Percentiles rank a stretch among this genome's conserved stretches.
Conservation (phyloP, 2,329 filamentous ascomycete species). For the Fusarium foetens region DNA sequence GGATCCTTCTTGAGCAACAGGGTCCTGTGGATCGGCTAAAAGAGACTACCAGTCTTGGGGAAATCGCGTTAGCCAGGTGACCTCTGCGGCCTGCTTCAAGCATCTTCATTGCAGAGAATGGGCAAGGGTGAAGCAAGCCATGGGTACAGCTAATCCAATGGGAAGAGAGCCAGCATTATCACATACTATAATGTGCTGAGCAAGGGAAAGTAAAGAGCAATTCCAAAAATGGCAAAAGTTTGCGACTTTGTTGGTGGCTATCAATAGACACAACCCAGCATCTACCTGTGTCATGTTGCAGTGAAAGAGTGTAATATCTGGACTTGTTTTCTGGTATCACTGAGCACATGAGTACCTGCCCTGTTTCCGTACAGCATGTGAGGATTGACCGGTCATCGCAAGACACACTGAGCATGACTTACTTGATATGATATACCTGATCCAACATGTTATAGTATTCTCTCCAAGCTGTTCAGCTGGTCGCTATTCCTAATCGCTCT, state of each 20-base stretch:
- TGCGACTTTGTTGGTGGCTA: not conserved
- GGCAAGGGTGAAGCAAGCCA: not conserved
- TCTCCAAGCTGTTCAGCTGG: not conserved
- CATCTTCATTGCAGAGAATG: not conserved
- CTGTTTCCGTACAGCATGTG: not conserved
- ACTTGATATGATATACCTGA: not conserved
- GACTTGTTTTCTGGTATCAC: not conserved
- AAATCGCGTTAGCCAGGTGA: not conserved
- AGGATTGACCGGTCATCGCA: conserved; percentile 6
- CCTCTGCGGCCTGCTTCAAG: not conserved
- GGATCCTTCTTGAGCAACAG: not conserved
- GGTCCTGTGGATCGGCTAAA: not conserved
- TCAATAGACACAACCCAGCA: not conserved
- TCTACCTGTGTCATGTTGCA: not conserved
- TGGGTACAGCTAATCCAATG: conserved; percentile 1
- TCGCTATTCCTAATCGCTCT: not conserved
- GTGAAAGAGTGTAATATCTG: not conserved
- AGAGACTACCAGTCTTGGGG: not conserved
- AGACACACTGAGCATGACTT: not conserved
- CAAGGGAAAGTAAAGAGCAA: not conserved
- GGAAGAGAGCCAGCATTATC: not conserved
- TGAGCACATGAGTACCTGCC: not conserved
- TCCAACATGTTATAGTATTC: not conserved
- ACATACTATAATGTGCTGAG: not conserved
- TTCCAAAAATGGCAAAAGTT: not conserved